A percentile compares a stretch with the other conserved stretches of the same genome.
These are phyloP conservation scores for Hericium rajendrae DNA, from an alignment of 768 basidiomycete species.

Conservation along the genomic window DNA sequence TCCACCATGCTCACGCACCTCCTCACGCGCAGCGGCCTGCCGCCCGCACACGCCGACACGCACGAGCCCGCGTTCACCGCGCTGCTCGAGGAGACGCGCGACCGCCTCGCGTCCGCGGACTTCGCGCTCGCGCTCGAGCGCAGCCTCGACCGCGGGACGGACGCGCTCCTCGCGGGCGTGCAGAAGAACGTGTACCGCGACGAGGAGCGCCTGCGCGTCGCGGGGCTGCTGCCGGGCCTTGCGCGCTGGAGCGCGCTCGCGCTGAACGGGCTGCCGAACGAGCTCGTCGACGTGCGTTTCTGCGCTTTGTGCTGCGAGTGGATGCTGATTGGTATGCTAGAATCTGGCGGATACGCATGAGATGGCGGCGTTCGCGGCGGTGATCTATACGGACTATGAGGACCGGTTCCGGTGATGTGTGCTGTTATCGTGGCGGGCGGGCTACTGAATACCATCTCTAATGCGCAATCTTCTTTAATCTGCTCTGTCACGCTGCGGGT, in stretches of 20 bases:
- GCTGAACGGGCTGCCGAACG: conserved; percentile 63
- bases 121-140: conserved; percentile 62
- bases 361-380: conserved; percentile 58
- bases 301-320: not conserved
- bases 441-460: not conserved
- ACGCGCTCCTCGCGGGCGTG: conserved; percentile 53
- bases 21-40: conserved; percentile 53
- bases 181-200: conserved; percentile 53
- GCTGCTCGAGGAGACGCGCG: conserved; percentile 62
- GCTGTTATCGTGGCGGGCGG: not conserved
- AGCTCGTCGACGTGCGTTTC: conserved; percentile 68
- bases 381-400: conserved; percentile 62
- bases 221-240: conserved; percentile 71
- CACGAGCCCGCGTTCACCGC: conserved; percentile 43
- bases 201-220: conserved; percentile 48
- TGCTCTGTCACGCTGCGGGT: too few species aligned
- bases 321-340: conserved; percentile 24
- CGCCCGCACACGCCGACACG: conserved; percentile 23
- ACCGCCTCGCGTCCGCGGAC: conserved; percentile 54
- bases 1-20: conserved; percentile 61
- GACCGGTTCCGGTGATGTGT: conserved; percentile 32
- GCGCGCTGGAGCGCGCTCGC: conserved; percentile 69
- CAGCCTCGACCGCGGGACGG: conserved; percentile 63
- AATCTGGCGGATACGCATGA: conserved; percentile 54
- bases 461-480: too few species aligned